Conservation (phyloP, 1,139 yeast species). For the Arxiozyma telluris region DNA sequence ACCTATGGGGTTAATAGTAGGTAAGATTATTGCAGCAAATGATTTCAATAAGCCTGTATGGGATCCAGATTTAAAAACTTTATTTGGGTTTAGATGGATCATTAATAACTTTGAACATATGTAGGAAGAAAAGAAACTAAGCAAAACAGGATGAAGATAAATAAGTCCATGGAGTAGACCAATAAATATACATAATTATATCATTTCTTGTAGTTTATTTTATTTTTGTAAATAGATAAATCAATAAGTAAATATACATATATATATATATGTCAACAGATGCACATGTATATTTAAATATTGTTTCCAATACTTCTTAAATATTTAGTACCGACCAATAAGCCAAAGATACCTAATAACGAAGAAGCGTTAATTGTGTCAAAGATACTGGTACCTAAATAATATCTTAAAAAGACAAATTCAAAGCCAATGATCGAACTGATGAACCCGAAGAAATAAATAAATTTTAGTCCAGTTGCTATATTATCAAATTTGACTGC, state of each 20-base stretch:
- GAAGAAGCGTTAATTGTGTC: slow-evolving; percentile 49
- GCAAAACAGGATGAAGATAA: neutral
- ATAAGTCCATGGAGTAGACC: neutral
- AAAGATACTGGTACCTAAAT: slow-evolving; percentile 63
- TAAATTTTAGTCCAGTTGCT: slow-evolving; percentile 21
- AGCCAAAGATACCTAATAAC: slow-evolving; percentile 43
- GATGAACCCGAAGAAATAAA: slow-evolving; percentile 38
- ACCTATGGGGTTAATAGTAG: slow-evolving; percentile 81
- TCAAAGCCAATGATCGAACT: slow-evolving; percentile 52
- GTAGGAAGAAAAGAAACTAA: neutral
- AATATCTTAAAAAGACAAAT: slow-evolving; percentile 56
- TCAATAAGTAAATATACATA: neutral
- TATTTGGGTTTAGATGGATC: slow-evolving; percentile 44
- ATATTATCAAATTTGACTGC: slow-evolving; percentile 38
- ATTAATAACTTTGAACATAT: slow-evolving; percentile 31
- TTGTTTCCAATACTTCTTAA: slow-evolving; percentile 32
- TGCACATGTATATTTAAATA: slow-evolving; percentile 3
- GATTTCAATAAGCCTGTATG: slow-evolving; percentile 33
- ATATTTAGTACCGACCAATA: slow-evolving; percentile 64
- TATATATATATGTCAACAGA: neutral
- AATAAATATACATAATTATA: neutral
- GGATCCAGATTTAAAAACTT: slow-evolving; percentile 16
- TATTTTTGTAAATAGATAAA: neutral
- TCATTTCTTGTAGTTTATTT: neutral
- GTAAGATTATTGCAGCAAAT: slow-evolving; percentile 68